Evolutionary conservation across 2,329 filamentous ascomycete species (phyloP), one percentile per base, ranked within the genome.

Genomic region (Aspergillus nomiae): DNA sequence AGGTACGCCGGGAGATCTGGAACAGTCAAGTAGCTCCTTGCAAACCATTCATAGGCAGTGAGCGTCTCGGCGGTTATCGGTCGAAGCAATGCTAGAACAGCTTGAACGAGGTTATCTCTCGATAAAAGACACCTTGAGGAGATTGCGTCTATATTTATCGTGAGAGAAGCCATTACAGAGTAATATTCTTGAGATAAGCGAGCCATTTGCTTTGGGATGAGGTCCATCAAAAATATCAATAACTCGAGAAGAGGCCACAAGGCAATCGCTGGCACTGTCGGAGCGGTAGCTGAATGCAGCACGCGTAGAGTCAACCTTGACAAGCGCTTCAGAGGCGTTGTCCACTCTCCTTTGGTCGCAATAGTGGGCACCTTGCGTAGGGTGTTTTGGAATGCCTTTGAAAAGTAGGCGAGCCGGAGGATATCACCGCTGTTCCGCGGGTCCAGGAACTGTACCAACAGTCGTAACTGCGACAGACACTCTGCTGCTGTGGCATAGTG

Each of bases 371-470:
- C 70, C 46, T 74, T 71, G 48, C 74, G 72, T 58, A 79, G 66
- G 3, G 78, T 81, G 62, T 72, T 71, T 60, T 79, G 73, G 41
- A 83, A 77, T 16, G 76, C 76, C 63, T 74, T 71, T 21, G 76
- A 77, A 65, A 83, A 82, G 62, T 79, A 81, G n/a, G 77, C 70
- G 55, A 83, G 68, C n/a, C 81, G 76, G 43, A 73, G 64, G 21
- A 76, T 67, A 65, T 82, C 80, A 56, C 73, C 72, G 30, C 71
- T 70, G 48, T 78, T 75, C 57, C 72, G 83, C 14, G 90, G 75
- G 58, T 85, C 83, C 63, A 91, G 84, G 66, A 90, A 89, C 69
- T 91, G 87, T 16, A 90, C 85, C 32, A 92, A 78, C 32, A 91
- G 82, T 83, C 88, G 89, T 45, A 92, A 75, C 43, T 87, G 83